Base-by-base conservation (phyloP, 257 asterid species). In the Solanum chmielewskii region DNA sequence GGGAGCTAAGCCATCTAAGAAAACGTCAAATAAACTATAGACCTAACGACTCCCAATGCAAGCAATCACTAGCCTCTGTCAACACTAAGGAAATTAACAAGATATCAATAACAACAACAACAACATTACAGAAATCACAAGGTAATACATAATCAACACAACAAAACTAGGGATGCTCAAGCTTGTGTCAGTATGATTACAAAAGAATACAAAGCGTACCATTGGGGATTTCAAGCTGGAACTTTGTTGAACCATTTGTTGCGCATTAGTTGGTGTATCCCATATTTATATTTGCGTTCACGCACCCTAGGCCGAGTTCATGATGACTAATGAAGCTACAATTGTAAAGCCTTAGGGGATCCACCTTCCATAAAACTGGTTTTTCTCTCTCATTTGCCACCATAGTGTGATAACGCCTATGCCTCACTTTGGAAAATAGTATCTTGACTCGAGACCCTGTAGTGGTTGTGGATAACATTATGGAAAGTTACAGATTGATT, bases 271-370 rank as follows among this genome's bases (percentile, higher is more conserved):
- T 52, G 4, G 62, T 52, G 10, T 52, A 52, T 3, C 62, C 23
- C 9, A 16, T 52, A 52, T 3, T 52, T 23, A 21, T 6, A 3
- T 52, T 52, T 52, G 62, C 10, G 3, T 52, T 52, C 62, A 52
- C 9, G 10, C 4, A 2, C 4, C 2, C 9, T 21, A 52, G 2
- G 23, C 1, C 10, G 20, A 1, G 9, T 52, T 16, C 0, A 9
- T 6, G 62, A 23, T 52, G 62, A 52, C 23, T 23, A 52, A 3
- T 16, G 23, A 52, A 16, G 18, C 23, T 52, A 52, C 4, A 1
- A 1, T 6, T 1, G 3, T 52, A 10, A 52, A 6, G 23, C 62
- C 62, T 16, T 52, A 0, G 23, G 60, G 23, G 23, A 52, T 9
- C 23, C 0, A 52, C 3, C 62, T 52, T 52, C 9, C 7, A 23